phyloP scores from a whole-genome alignment of 2,329 filamentous ascomycete species.

The Talaromyces sp. region DNA sequence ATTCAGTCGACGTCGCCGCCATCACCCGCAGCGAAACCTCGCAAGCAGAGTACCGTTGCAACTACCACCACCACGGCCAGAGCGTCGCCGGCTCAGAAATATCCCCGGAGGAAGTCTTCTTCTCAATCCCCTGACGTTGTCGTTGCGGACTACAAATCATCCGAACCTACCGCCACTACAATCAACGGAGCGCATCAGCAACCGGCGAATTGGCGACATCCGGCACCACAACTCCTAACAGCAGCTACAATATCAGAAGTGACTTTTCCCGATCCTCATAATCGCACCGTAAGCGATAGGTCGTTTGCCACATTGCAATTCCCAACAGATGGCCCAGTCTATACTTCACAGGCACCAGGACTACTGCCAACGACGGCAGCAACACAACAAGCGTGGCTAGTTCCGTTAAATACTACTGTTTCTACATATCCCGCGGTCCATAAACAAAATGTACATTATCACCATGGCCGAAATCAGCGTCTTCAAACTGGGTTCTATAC shows the following conservation, averaged over 20 bases:
- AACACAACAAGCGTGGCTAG: neutral
- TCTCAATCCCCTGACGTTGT: neutral
- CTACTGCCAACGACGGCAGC: neutral
- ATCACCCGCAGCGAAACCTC: conserved; percentile 11
- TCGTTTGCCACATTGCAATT: neutral
- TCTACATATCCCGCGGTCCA: neutral
- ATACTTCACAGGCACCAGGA: neutral
- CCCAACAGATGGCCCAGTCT: neutral
- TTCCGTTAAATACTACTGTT: neutral
- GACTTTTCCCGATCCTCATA: neutral
- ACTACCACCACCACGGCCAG: neutral
- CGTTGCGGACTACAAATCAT: neutral
- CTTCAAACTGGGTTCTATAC: conserved; percentile 4
- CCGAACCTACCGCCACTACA: neutral
- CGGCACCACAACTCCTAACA: neutral
- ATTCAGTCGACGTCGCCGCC: conserved; percentile 23
- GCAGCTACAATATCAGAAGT: neutral
- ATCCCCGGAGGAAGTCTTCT: neutral
- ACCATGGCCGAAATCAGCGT: neutral
- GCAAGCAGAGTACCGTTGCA: conserved; percentile 12
- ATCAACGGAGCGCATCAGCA: neutral
- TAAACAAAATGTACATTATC: neutral
- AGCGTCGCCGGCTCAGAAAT: neutral
- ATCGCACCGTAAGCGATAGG: neutral
- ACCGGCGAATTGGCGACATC: neutral